Evolutionary conservation across 106 monocot genomes (phyloP).

Genomic region (Apostasia ramifera): DNA sequence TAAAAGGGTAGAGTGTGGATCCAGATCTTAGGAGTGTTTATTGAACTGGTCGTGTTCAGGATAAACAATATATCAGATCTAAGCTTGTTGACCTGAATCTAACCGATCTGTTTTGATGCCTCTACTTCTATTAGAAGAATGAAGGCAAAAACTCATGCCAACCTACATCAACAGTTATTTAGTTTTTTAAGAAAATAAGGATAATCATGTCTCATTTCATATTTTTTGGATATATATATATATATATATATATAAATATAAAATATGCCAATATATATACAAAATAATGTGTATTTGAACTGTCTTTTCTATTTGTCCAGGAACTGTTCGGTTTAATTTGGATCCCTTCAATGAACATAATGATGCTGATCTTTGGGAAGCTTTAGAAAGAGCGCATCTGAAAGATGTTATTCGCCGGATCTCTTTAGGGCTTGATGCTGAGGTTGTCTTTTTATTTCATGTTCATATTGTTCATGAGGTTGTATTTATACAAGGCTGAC

Average conservation of each 20-base stretch:
- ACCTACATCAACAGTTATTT: not conserved
- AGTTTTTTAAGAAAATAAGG: not conserved
- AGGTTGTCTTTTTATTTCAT: slow-evolving; percentile 37
- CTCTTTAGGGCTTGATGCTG: slow-evolving; percentile 79
- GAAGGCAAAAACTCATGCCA: too few relatives aligned
- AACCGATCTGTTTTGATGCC: too few relatives aligned
- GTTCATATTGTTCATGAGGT: not conserved
- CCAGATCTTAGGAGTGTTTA: too few relatives aligned
- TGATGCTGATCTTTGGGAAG: slow-evolving; percentile 99
- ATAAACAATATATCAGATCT: too few relatives aligned
- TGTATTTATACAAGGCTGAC: too few relatives aligned
- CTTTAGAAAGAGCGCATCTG: slow-evolving; percentile 90
- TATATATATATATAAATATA: not conserved
- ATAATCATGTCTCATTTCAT: not conserved
- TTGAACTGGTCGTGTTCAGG: too few relatives aligned
- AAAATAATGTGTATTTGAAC: not conserved
- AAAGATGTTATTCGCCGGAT: slow-evolving; percentile 91
- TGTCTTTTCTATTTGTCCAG: slow-evolving; percentile 19
- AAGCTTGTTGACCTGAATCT: too few relatives aligned
- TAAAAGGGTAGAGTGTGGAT: too few relatives aligned
- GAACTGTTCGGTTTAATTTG: slow-evolving; percentile 93
- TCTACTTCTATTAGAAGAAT: too few relatives aligned
- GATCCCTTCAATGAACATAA: slow-evolving; percentile 99
- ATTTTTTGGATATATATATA: not conserved
- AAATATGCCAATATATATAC: too few relatives aligned